Conservation (phyloP, 2,329 filamentous ascomycete species). For the Botryotinia narcissicola region DNA sequence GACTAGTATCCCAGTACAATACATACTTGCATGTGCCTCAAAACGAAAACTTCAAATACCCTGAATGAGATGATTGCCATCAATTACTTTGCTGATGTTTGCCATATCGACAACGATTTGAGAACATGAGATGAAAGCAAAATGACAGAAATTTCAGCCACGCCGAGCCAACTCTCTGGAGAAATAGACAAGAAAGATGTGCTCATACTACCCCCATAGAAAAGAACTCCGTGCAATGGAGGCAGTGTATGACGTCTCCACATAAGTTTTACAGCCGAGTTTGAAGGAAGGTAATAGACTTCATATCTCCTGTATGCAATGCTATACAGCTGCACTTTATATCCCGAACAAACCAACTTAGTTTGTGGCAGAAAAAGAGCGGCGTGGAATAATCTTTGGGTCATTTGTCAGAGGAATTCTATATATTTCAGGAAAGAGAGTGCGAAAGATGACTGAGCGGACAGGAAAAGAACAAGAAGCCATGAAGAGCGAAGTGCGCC, state of each 20-base stretch:
- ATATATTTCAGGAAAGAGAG: background rate
- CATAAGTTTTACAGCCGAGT: background rate
- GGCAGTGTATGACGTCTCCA: background rate
- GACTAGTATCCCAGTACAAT: rapidly evolving
- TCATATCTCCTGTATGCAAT: background rate
- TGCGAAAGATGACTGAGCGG: background rate
- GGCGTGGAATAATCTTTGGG: background rate
- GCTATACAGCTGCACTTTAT: background rate
- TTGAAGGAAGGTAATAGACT: background rate
- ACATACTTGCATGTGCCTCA: background rate
- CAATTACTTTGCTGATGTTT: background rate
- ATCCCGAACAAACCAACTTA: background rate
- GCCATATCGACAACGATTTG: background rate
- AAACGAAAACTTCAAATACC: background rate
- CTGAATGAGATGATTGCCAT: background rate
- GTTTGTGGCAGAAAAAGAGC: background rate
- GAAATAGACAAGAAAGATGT: background rate
- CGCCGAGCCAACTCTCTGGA: background rate
- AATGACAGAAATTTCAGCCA: background rate
- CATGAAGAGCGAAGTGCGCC: rapidly evolving
- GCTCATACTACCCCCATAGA: background rate
- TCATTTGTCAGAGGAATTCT: background rate
- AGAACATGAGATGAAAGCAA: background rate
- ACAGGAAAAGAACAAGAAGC: background rate
- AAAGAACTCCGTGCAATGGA: too few species aligned